Evolutionary conservation across 805 yeast species (phyloP), one percentile per base, ranked within the genome.

Genomic region (Wickerhamiella sorbophila): DNA sequence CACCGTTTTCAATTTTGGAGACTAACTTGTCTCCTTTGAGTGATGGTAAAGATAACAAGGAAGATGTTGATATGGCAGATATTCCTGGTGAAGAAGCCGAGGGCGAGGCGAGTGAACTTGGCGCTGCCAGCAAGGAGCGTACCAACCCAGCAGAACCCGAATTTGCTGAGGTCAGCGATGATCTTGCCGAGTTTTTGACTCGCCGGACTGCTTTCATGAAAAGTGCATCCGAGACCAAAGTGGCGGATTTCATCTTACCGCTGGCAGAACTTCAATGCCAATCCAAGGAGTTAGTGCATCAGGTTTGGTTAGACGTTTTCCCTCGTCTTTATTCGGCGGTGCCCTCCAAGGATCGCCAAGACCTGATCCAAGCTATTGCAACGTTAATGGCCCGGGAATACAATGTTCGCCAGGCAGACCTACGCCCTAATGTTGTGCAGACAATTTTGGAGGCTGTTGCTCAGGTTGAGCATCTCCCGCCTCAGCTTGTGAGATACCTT

Each of bases 381-480:
- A 71, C 80, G 0, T 64, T 91, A 36, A 62, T 91, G 36, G 80
- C 96, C 0, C 85, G 84, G 54, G 97, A 91, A 48, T 93, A 84
- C 55, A 96, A 88, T 54, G 74, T 78, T n/a, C 72, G 95, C 37
- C 98, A 93, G 62, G 75, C 80, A 37, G 91, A 84, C 46, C 70
- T 75, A 38, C 72, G 87, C 40, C 93, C 93, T 1, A 91, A 91
- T 55, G 94, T 86, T 2, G 72, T 93, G 8, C 84, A 82, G 48
- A 77, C 91, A 1, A 61, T 91, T 48, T 62, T 93, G 34, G 93
- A 79, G 49, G 95, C 94, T 32, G 71, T 84, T n/a, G 54, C 58
- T 4, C 64, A 68, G 46, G 77, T 93, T 48, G 74, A 77, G 8
- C 94, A 82, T 48, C 62, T 93, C 16, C 98, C 99, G 2, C 97